phyloP scores from a whole-genome alignment of 2,329 filamentous ascomycete genomes.

The Curvularia hawaiiensis region DNA sequence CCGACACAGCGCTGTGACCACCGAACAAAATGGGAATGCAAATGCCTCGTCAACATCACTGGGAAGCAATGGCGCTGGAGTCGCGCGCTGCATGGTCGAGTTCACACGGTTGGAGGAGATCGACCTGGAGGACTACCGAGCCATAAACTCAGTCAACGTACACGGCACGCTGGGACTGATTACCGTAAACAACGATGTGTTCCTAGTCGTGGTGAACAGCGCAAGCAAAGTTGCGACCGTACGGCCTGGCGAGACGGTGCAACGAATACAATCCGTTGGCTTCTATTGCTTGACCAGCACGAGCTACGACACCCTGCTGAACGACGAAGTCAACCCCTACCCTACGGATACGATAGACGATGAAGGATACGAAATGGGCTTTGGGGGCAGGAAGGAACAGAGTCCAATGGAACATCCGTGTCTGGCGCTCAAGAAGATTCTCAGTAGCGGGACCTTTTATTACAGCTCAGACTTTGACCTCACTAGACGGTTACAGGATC shows the following conservation, averaged over 20 bases:
- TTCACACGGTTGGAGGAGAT: slow-evolving; percentile 70
- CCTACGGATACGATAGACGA: slow-evolving; percentile 59
- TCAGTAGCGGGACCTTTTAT: slow-evolving; percentile 94
- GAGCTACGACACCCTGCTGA: slow-evolving; percentile 79
- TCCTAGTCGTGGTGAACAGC: slow-evolving; percentile 85
- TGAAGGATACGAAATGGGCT: slow-evolving; percentile 59
- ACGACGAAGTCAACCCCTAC: slow-evolving; percentile 62
- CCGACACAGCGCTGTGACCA: slow-evolving; percentile 72
- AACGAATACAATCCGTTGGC: slow-evolving; percentile 83
- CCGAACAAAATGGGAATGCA: slow-evolving; percentile 55
- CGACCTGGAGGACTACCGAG: slow-evolving; percentile 76
- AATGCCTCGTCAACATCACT: slow-evolving; percentile 65
- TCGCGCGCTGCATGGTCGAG: slow-evolving; percentile 81
- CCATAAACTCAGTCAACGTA: slow-evolving; percentile 73
- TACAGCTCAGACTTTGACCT: slow-evolving; percentile 99
- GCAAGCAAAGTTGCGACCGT: slow-evolving; percentile 80
- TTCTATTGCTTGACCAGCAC: slow-evolving; percentile 90
- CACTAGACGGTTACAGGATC: slow-evolving; percentile 89
- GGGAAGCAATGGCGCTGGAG: slow-evolving; percentile 45
- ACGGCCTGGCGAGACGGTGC: slow-evolving; percentile 85
- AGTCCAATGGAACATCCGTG: slow-evolving; percentile 83
- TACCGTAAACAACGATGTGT: slow-evolving; percentile 81
- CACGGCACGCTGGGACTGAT: slow-evolving; percentile 90
- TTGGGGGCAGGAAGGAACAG: slow-evolving; percentile 67
- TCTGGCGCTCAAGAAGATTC: slow-evolving; percentile 84